These are phyloP conservation scores for Xylariaceae sp. DNA, from an alignment of 2,329 filamentous ascomycete genomes.

Conservation along the genomic window DNA sequence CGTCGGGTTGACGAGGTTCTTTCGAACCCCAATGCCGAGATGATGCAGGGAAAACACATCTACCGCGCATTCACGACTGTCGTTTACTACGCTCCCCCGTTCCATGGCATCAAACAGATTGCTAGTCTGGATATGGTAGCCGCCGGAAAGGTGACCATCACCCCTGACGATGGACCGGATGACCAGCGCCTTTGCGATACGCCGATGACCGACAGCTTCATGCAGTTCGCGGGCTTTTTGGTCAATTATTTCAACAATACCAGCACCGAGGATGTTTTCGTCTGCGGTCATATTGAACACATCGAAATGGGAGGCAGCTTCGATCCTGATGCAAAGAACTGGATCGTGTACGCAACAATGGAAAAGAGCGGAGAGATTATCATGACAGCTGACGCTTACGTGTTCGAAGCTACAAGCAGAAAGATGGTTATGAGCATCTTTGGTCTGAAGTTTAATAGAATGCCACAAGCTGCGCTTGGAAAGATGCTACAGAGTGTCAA, in stretches of 20 bases:
- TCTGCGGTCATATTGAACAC: slow-evolving; percentile 21
- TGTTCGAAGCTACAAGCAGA: slow-evolving; percentile 15
- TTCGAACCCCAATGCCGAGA: slow-evolving; percentile 23
- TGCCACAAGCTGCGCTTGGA: slow-evolving; percentile 6
- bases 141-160: slow-evolving; percentile 19
- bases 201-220: slow-evolving; percentile 19
- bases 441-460: slow-evolving; percentile 15
- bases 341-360: slow-evolving; percentile 18
- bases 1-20: slow-evolving; percentile 25
- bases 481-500: slow-evolving; percentile 15
- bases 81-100: slow-evolving; percentile 28
- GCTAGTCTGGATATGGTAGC: slow-evolving; percentile 21
- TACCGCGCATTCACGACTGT: slow-evolving; percentile 32
- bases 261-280: slow-evolving; percentile 20
- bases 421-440: slow-evolving; percentile 20
- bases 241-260: slow-evolving; percentile 21
- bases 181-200: slow-evolving; percentile 18
- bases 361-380: slow-evolving; percentile 11
- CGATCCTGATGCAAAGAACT: slow-evolving; percentile 12
- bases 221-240: slow-evolving; percentile 21
- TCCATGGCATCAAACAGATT: slow-evolving; percentile 26
- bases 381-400: slow-evolving; percentile 12
- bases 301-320: slow-evolving; percentile 25
- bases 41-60: slow-evolving; percentile 33
- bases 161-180: slow-evolving; percentile 1